A percentile compares a stretch with the other conserved stretches of the same genome.
These are phyloP conservation scores for Stemphylium beticola DNA, from an alignment of 2,329 filamentous ascomycete species.

Conservation along the genomic window DNA sequence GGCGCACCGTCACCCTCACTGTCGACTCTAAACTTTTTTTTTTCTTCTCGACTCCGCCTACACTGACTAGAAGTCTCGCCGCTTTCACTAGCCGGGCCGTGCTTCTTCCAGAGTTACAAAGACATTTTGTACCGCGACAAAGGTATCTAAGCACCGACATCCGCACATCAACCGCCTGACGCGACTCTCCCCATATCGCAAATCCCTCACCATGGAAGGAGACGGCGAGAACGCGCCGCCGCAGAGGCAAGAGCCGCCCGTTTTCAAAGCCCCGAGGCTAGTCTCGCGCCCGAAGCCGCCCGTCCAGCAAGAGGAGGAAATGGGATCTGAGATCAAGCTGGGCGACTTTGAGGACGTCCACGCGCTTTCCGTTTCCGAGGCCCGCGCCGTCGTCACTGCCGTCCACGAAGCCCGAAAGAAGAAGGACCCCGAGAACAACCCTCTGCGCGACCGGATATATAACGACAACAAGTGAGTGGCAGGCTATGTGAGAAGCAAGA, in stretches of 20 bases:
- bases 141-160: not conserved
- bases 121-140: not conserved
- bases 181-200: not conserved
- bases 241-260: conserved; percentile 25
- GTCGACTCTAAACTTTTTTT: too few species aligned
- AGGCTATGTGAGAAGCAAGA: conserved; percentile 6
- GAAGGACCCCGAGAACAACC: conserved; percentile 67
- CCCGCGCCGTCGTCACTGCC: conserved; percentile 88
- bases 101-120: conserved; percentile 3
- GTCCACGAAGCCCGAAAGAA: conserved; percentile 80
- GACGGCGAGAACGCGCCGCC: conserved; percentile 28
- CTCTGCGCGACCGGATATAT: conserved; percentile 81
- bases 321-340: conserved; percentile 78
- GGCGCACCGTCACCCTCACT: too few species aligned
- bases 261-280: conserved; percentile 42
- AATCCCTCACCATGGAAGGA: conserved; percentile 37
- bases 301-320: conserved; percentile 82
- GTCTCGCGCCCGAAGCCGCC: conserved; percentile 63
- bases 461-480: conserved; percentile 46
- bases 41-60: too few species aligned
- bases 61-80: not conserved
- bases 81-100: conserved; percentile 1
- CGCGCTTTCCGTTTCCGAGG: conserved; percentile 90
- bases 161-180: not conserved
- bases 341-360: conserved; percentile 94